Evolutionary conservation across 768 basidiomycete species (phyloP).

Genomic region (Lactarius sanguifluus): DNA sequence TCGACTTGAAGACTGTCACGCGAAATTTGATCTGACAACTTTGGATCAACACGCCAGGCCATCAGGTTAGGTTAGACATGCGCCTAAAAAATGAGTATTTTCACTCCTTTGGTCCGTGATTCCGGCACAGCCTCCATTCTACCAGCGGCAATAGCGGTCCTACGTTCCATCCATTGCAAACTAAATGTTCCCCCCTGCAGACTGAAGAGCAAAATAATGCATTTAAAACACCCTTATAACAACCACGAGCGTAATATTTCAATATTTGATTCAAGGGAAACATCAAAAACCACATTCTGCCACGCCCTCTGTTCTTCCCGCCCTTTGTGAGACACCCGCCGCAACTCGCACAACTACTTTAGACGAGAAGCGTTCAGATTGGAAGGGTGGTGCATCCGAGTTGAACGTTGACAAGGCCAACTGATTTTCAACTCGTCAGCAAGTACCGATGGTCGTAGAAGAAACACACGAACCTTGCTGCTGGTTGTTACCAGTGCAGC

Average conservation of each 20-base stretch:
- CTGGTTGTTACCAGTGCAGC: too few relatives aligned
- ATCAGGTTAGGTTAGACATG: too few relatives aligned
- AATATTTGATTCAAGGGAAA: background rate
- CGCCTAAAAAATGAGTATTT: too few relatives aligned
- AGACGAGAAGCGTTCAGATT: background rate
- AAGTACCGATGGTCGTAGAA: background rate
- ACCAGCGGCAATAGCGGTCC: background rate
- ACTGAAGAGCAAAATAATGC: too few relatives aligned
- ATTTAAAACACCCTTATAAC: too few relatives aligned
- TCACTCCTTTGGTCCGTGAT: background rate
- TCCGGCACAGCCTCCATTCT: background rate
- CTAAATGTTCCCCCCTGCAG: too few relatives aligned
- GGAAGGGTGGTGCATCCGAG: background rate
- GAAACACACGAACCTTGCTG: background rate
- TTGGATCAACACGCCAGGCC: too few relatives aligned
- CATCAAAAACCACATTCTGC: background rate
- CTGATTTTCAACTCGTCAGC: background rate
- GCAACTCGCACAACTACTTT: background rate
- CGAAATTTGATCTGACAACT: too few relatives aligned
- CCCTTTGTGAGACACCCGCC: background rate
- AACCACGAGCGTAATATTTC: too few relatives aligned
- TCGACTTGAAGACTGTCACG: too few relatives aligned
- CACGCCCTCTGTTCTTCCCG: background rate
- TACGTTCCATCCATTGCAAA: background rate
- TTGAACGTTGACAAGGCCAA: background rate